Percentiles rank a stretch among this genome's conserved stretches.
Evolutionary conservation across 164 flowering plant species (phyloP).

Genomic region (Aristolochia californica): DNA sequence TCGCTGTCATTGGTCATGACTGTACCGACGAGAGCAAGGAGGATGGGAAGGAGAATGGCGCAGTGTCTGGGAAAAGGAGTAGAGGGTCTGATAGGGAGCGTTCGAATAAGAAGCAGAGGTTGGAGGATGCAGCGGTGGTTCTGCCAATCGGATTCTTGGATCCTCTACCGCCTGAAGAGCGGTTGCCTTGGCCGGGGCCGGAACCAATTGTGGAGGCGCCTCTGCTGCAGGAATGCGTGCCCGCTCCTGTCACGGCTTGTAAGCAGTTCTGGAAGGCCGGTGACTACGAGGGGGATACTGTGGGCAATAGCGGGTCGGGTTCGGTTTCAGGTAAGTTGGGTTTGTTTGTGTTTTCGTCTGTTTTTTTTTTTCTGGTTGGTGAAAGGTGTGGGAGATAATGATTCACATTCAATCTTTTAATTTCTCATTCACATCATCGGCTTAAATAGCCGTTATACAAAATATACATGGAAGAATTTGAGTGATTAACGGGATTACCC

Average conservation of each 20-base stretch:
- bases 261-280: conserved; percentile 97
- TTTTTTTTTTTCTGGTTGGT: neutral
- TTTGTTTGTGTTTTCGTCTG: neutral
- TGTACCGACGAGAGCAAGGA: conserved; percentile 7
- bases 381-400: too few relatives aligned
- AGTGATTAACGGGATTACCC: too few relatives aligned
- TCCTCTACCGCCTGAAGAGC: conserved; percentile 14
- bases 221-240: neutral
- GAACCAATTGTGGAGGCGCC: neutral
- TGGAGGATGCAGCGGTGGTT: conserved; percentile 2
- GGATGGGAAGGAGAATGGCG: neutral
- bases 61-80: neutral
- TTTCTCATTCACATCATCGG: too few relatives aligned
- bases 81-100: neutral
- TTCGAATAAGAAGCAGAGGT: conserved; percentile 10
- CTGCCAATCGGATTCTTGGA: conserved; percentile 22
- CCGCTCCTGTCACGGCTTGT: conserved; percentile 2
- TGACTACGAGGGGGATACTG: conserved; percentile 49
- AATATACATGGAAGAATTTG: too few relatives aligned
- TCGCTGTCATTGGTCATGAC: conserved; percentile 11
- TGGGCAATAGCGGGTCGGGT: conserved; percentile 17
- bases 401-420: too few relatives aligned
- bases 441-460: too few relatives aligned
- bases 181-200: conserved; percentile 8
- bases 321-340: neutral